Percentiles rank a stretch among this genome's conserved stretches.
phyloP scores from a whole-genome alignment of 441 rosid genomes.

The Cnidoscolus chayamansa region DNA sequence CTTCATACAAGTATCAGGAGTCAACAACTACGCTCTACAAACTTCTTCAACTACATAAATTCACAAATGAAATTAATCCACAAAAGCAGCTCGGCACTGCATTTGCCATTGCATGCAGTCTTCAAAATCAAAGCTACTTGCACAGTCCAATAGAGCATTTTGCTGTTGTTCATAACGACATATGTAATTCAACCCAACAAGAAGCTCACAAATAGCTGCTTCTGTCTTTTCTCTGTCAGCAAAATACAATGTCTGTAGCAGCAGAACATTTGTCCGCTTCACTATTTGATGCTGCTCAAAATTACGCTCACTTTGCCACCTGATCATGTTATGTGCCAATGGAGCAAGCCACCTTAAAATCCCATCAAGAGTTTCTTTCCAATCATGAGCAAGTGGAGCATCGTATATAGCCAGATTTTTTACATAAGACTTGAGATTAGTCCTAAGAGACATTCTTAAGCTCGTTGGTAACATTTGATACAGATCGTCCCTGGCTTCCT shows the following conservation, averaged over 20 bases:
- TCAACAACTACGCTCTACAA: slow-evolving; percentile 30
- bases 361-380: slow-evolving; percentile 82
- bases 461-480: slow-evolving; percentile 92
- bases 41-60: slow-evolving; percentile 19
- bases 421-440: slow-evolving; percentile 65
- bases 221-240: slow-evolving; percentile 86
- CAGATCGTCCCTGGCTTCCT: slow-evolving; percentile 89
- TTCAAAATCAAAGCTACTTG: slow-evolving; percentile 93
- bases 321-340: slow-evolving; percentile 85
- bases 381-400: slow-evolving; percentile 88
- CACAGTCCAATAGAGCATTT: slow-evolving; percentile 80
- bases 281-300: slow-evolving; percentile 90
- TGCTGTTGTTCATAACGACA: slow-evolving; percentile 95
- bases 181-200: slow-evolving; percentile 88
- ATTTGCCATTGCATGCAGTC: slow-evolving; percentile 91
- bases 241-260: slow-evolving; percentile 84
- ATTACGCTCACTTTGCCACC: slow-evolving; percentile 95
- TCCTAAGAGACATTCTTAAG: slow-evolving; percentile 57
- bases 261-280: slow-evolving; percentile 69
- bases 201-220: slow-evolving; percentile 73
- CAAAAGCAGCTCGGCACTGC: slow-evolving; percentile 54
- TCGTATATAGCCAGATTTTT: slow-evolving; percentile 85
- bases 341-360: slow-evolving; percentile 86
- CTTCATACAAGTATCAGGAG: slow-evolving; percentile 34
- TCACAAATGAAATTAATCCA: slow-evolving; percentile 38